Percentiles rank a stretch among this genome's conserved stretches.
These are phyloP conservation scores for Ochromonas danica DNA, from an alignment of 108 stramenopile genomes.

Conservation along the genomic window DNA sequence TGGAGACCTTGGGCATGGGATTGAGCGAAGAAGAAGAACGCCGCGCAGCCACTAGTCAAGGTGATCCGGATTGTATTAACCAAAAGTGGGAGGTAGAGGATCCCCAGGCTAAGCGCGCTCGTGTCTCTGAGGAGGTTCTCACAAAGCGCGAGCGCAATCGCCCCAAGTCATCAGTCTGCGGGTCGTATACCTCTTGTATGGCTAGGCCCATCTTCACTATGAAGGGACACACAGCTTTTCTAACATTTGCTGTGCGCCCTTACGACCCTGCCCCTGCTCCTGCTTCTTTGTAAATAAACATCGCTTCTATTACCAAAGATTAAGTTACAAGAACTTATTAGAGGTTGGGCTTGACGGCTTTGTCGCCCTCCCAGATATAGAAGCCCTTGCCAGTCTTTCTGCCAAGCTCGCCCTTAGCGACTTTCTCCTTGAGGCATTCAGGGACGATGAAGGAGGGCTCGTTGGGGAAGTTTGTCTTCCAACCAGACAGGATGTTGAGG, in stretches of 20 bases:
- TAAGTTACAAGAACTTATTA: background rate
- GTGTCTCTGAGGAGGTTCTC: no score
- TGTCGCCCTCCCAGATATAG: conserved; percentile 41
- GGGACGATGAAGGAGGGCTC: conserved; percentile 89
- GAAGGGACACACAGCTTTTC: conserved; percentile 93
- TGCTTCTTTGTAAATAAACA: background rate
- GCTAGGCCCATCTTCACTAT: conserved; percentile 48
- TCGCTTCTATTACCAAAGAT: no score
- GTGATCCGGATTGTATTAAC: background rate
- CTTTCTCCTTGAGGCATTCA: conserved; percentile 70
- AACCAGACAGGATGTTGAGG: conserved; percentile 76
- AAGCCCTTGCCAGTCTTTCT: conserved; percentile 90
- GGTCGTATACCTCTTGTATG: background rate
- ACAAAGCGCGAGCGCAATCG: background rate
- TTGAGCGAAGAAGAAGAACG: conserved; percentile 1
- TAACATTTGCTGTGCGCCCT: conserved; percentile 75
- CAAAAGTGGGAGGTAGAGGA: conserved; percentile 5
- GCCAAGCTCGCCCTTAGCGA: conserved; percentile 83
- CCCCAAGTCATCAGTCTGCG: background rate
- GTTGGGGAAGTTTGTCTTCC: conserved; percentile 69
- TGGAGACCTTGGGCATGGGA: background rate
- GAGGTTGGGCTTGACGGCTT: conserved; percentile 18
- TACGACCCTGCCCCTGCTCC: background rate
- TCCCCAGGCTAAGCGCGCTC: no score
- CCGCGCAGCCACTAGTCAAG: background rate